A percentile compares a stretch with the other conserved stretches of the same genome.
phyloP scores from a whole-genome alignment of 768 basidiomycete species.

The Hygrophorus pudorinus region DNA sequence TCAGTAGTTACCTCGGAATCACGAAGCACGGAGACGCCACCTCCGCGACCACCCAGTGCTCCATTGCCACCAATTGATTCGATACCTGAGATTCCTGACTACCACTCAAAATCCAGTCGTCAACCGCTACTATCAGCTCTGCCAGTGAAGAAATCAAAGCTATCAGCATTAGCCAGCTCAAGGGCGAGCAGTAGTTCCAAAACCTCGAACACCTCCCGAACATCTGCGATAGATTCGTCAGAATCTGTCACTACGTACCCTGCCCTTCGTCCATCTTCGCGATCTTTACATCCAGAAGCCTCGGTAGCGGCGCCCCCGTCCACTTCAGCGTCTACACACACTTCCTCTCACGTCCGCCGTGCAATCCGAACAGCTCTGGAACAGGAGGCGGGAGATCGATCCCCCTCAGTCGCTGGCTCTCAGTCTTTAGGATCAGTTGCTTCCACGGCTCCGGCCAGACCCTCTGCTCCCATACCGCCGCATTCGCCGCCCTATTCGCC shows the following conservation, averaged over 20 bases:
- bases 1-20: slow-evolving; percentile 39
- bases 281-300: slow-evolving; percentile 35
- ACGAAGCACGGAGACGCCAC: slow-evolving; percentile 25
- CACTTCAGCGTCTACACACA: slow-evolving; percentile 30
- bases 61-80: slow-evolving; percentile 35
- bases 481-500: slow-evolving; percentile 3
- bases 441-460: not conserved
- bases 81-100: slow-evolving; percentile 48
- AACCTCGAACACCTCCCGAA: slow-evolving; percentile 42
- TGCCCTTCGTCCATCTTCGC: slow-evolving; percentile 53
- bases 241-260: slow-evolving; percentile 70
- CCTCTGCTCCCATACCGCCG: slow-evolving; percentile 10
- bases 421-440: not conserved
- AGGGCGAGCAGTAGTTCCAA: slow-evolving; percentile 38
- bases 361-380: slow-evolving; percentile 63
- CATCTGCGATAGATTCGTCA: slow-evolving; percentile 41
- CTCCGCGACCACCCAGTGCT: slow-evolving; percentile 32
- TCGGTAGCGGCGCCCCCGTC: slow-evolving; percentile 17
- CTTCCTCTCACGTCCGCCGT: slow-evolving; percentile 49
- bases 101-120: slow-evolving; percentile 35
- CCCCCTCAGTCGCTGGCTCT: slow-evolving; percentile 6
- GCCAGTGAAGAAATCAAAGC: slow-evolving; percentile 42
- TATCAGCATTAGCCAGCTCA: slow-evolving; percentile 60
- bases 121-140: slow-evolving; percentile 12
- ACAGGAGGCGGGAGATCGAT: slow-evolving; percentile 42